A percentile compares a stretch with the other conserved stretches of the same genome.
These are phyloP conservation scores for Cornus kousa DNA, from an alignment of 148 eudicot species.

Conservation along the genomic window DNA sequence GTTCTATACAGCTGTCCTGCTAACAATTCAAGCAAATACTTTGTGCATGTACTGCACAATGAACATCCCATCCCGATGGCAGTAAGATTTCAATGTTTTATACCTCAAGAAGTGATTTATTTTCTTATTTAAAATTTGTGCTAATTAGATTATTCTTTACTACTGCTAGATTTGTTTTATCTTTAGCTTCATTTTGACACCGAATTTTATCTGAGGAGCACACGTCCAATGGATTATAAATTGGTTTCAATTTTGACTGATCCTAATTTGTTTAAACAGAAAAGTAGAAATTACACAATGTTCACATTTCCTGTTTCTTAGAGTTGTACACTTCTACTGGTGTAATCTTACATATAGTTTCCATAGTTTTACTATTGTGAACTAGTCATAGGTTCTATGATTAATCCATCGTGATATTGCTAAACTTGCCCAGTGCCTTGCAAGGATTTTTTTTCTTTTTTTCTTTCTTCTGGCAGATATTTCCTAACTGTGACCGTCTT, in stretches of 20 bases:
- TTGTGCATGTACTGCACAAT: conserved; percentile 86
- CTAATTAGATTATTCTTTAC: not conserved
- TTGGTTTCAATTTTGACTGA: not conserved
- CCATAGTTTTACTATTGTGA: not conserved
- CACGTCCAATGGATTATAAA: not conserved
- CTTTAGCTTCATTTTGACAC: too few species aligned
- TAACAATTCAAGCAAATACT: conserved; percentile 61
- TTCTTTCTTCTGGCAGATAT: not conserved
- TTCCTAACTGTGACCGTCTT: not conserved
- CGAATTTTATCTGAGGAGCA: too few species aligned
- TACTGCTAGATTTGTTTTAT: not conserved
- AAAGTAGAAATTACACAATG: too few species aligned
- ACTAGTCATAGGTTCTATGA: too few species aligned
- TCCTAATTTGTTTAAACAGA: not conserved
- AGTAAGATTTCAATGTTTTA: conserved; percentile 44
- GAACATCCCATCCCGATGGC: conserved; percentile 80
- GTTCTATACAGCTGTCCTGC: conserved; percentile 74
- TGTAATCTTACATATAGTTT: not conserved
- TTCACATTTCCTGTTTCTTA: not conserved
- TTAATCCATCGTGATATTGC: not conserved
- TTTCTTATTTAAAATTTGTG: not conserved
- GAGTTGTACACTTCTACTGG: not conserved
- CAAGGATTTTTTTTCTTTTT: too few species aligned
- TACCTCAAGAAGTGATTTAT: not conserved
- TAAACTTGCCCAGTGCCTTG: not conserved